Evolutionary conservation across 2,329 filamentous ascomycete species (phyloP), one percentile per base, ranked within the genome.

Genomic region (Sclerotinia sclerotiorum): DNA sequence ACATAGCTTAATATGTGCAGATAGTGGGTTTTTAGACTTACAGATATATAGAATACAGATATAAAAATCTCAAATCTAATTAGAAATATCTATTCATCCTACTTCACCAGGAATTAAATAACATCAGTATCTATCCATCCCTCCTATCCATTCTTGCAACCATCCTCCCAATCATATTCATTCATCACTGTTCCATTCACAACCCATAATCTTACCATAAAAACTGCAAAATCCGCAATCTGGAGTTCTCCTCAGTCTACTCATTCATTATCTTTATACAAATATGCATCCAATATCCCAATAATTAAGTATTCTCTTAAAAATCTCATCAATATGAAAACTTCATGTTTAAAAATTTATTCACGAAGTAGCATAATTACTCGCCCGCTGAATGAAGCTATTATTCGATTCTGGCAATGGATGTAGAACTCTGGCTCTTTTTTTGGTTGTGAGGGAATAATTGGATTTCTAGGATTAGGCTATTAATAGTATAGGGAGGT

Each of bases 211-310:
- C n/a, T n/a, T n/a, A 29, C 29, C 29, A 29, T 29, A 29, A 29
- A 29, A 29, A 29, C 5, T 29, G 0, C 8, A 1, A 42, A 21
- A 13, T 60, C 24, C 10, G 19, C 5, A 32, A 32, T 32, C 24
- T n/a, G n/a, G 8, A 10, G 29, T 17, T 1, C 24, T 5, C 11
- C 10, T 60, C 56, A 32, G 1, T 6, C 32, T 32, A 32, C 32
- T 24, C 24, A 4, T 10, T 5, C 13, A 0, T n/a, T 27, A 1
- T 13, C 6, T 13, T 21, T 0, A 29, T 15, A n/a, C 24, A 4
- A 1, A 1, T 2, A 5, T 8, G 10, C 1, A 35, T 35, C 56
- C 24, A 24, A 21, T 21, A n/a, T 35, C 32, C 35, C 52, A 5
- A n/a, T 56, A 27, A 32, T 32, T 32, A 32, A n/a, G n/a, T n/a